Conservation (phyloP, 306 rosid species). For the Acacia crassicarpa region DNA sequence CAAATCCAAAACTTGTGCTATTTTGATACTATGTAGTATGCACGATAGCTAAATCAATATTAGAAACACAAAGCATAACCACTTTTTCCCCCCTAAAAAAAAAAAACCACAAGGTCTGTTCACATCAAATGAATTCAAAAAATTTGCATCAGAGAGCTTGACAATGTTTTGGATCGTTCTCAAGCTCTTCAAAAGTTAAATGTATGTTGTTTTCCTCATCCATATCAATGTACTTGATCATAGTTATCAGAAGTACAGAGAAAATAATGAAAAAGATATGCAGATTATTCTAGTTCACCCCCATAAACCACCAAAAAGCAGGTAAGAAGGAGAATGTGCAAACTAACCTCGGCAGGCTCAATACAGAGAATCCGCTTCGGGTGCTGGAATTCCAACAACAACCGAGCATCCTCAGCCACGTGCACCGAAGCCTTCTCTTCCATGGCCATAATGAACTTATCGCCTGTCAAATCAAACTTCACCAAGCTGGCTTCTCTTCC, state of each 20-base stretch:
- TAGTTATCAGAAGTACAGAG: not conserved
- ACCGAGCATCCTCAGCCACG: constrained; percentile 75
- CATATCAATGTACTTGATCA: not conserved
- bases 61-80: no score
- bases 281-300: not conserved
- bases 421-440: constrained; percentile 69
- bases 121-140: not conserved
- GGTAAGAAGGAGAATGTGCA: not conserved
- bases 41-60: not conserved
- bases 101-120: not conserved
- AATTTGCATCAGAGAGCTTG: not conserved
- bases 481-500: constrained; percentile 75
- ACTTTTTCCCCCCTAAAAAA: no score
- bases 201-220: not conserved
- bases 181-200: not conserved
- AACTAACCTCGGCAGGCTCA: constrained; percentile 63
- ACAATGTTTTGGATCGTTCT: not conserved
- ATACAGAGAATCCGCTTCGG: constrained; percentile 61
- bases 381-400: constrained; percentile 63
- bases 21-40: not conserved
- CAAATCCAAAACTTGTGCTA: not conserved
- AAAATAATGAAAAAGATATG: not conserved
- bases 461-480: constrained; percentile 52
- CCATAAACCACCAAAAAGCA: not conserved
- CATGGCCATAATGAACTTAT: constrained; percentile 61